Conservation (phyloP, 306 rosid genomes). For the Rosa chinensis region DNA sequence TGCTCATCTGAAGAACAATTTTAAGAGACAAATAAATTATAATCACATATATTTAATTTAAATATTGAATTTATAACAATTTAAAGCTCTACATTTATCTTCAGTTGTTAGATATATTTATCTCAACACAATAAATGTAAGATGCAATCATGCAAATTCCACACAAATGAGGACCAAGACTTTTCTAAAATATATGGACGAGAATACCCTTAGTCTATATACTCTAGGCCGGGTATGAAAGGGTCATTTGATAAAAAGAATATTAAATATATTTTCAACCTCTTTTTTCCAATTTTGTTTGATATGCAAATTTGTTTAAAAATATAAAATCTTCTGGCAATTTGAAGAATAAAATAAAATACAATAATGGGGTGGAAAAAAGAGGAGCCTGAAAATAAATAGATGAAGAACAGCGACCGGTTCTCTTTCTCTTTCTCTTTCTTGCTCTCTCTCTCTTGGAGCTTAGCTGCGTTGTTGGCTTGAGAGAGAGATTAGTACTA, state of each 20-base stretch:
- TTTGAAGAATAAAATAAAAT: slow-evolving; percentile 28
- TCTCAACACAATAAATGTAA: background rate
- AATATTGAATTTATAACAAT: too few species aligned
- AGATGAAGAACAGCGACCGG: slow-evolving; percentile 64
- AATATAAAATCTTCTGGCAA: slow-evolving; percentile 22
- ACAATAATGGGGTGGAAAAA: slow-evolving; percentile 53
- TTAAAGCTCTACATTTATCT: too few species aligned
- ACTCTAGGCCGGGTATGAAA: slow-evolving; percentile 1
- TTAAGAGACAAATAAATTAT: too few species aligned
- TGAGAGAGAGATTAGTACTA: slow-evolving; percentile 51
- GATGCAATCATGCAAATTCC: background rate
- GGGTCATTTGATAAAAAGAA: slow-evolving; percentile 20
- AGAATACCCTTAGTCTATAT: background rate
- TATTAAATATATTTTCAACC: slow-evolving; percentile 16
- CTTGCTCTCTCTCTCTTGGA: slow-evolving; percentile 28
- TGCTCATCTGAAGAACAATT: too few species aligned
- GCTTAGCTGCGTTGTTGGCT: slow-evolving; percentile 31
- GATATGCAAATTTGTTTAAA: background rate
- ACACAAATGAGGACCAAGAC: background rate
- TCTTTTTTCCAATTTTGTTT: background rate
- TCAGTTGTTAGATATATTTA: too few species aligned
- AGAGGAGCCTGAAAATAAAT: slow-evolving; percentile 40
- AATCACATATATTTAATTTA: too few species aligned
- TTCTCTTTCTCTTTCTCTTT: slow-evolving; percentile 38
- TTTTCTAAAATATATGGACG: background rate